These are phyloP conservation scores for Grigorovia transvaalensis DNA, from an alignment of 805 yeast genomes.

Conservation along the genomic window DNA sequence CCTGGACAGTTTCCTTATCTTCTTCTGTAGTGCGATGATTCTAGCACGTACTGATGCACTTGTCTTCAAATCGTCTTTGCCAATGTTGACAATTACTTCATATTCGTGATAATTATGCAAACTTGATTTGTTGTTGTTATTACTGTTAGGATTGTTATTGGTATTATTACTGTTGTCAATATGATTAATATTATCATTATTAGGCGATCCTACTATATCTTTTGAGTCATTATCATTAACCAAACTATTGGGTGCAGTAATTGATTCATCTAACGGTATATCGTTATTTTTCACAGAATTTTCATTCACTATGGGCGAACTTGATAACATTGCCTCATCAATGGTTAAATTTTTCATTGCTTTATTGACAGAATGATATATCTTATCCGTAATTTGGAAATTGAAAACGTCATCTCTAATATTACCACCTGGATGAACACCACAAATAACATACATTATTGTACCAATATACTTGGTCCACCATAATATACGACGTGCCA, in stretches of 20 bases:
- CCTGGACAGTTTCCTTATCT: constrained; percentile 44
- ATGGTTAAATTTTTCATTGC: constrained; percentile 9
- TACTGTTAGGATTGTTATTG: too few species aligned
- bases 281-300: not conserved
- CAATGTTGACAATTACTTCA: constrained; percentile 34
- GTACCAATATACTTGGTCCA: constrained; percentile 69
- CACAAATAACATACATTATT: constrained; percentile 67
- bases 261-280: not conserved
- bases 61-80: constrained; percentile 46
- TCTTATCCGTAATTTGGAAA: constrained; percentile 28
- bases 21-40: constrained; percentile 49
- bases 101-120: constrained; percentile 14
- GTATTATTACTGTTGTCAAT: too few species aligned
- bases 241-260: not conserved
- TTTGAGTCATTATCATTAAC: not conserved
- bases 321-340: constrained; percentile 11
- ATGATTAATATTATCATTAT: not conserved
- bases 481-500: constrained; percentile 43
- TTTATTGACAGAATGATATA: constrained; percentile 15
- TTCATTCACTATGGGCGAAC: not conserved
- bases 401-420: constrained; percentile 50
- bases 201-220: constrained; percentile 3
- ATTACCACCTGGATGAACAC: constrained; percentile 74
- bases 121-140: not conserved
- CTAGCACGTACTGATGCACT: constrained; percentile 50